Conservation (phyloP, 1,284 basidiomycete species). For the Cerrena zonata region DNA sequence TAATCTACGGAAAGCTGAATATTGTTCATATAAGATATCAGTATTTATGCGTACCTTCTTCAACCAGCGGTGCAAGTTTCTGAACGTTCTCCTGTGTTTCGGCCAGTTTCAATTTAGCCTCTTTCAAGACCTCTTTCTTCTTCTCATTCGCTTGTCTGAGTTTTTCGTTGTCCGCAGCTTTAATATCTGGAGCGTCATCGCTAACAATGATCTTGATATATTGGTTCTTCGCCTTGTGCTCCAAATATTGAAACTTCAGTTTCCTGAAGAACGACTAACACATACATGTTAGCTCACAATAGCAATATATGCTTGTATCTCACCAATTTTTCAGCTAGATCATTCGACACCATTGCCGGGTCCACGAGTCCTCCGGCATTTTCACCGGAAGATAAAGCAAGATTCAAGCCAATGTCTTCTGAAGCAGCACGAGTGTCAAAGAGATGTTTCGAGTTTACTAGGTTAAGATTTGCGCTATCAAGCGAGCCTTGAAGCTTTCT, state of each 20-base stretch:
- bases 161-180: conserved; percentile 67
- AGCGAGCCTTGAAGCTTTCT: conserved; percentile 19
- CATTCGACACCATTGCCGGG: conserved; percentile 41
- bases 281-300: conserved; percentile 4
- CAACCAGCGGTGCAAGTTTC: conserved; percentile 57
- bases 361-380: conserved; percentile 28
- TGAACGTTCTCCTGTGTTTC: conserved; percentile 59
- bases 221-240: conserved; percentile 81
- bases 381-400: conserved; percentile 11
- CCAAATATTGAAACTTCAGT: conserved; percentile 80
- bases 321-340: conserved; percentile 46
- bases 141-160: conserved; percentile 55
- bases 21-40: background rate
- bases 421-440: conserved; percentile 18
- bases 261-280: conserved; percentile 70
- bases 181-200: conserved; percentile 71
- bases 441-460: conserved; percentile 19
- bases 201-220: conserved; percentile 81
- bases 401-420: conserved; percentile 14
- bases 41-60: conserved; percentile 44
- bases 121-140: conserved; percentile 65
- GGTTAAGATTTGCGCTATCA: conserved; percentile 17
- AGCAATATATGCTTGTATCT: conserved; percentile 11
- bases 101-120: conserved; percentile 54
- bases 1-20: too few relatives aligned